Percentiles rank a stretch among this genome's conserved stretches.
Conservation (phyloP, 2,329 filamentous ascomycete genomes). For the Calonectria pauciramosa region DNA sequence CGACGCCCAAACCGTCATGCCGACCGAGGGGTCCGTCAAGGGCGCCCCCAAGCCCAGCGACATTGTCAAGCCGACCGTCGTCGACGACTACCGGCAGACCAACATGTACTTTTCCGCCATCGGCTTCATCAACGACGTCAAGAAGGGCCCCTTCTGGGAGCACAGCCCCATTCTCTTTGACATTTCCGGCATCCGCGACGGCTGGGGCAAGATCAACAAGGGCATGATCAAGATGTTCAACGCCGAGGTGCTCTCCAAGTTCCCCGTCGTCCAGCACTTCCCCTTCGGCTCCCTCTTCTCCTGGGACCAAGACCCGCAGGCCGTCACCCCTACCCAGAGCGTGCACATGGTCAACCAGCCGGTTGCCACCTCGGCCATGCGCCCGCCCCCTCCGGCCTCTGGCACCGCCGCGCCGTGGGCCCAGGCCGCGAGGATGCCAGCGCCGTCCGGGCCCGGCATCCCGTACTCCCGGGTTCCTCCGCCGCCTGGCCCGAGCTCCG, state of each 20-base stretch:
- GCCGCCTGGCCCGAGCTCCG: conserved; percentile 46
- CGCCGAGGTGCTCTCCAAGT: conserved; percentile 95
- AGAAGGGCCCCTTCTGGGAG: conserved; percentile 96
- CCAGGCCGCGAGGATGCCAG: conserved; percentile 56
- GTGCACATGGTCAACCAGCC: conserved; percentile 73
- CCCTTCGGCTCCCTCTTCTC: conserved; percentile 84
- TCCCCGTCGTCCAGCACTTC: conserved; percentile 98
- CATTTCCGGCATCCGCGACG: conserved; percentile 88
- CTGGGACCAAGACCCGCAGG: conserved; percentile 78
- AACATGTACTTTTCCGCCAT: conserved; percentile 97
- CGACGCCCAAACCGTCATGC: conserved; percentile 69
- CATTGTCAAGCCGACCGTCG: conserved; percentile 74
- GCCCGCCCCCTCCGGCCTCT: conserved; percentile 37
- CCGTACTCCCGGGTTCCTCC: conserved; percentile 55
- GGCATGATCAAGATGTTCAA: conserved; percentile 99
- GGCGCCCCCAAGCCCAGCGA: conserved; percentile 79
- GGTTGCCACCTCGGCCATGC: conserved; percentile 40
- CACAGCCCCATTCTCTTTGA: conserved; percentile 96
- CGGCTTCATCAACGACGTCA: conserved; percentile 97
- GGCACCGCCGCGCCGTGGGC: conserved; percentile 63
- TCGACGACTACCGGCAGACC: conserved; percentile 73
- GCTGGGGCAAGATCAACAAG: conserved; percentile 99
- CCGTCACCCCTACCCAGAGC: conserved; percentile 61
- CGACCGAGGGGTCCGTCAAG: conserved; percentile 82
- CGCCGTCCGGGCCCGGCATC: conserved; percentile 51